These are phyloP conservation scores for Plasmodium vivax DNA, from an alignment of 169 alveolate genomes.

Conservation along the genomic window DNA sequence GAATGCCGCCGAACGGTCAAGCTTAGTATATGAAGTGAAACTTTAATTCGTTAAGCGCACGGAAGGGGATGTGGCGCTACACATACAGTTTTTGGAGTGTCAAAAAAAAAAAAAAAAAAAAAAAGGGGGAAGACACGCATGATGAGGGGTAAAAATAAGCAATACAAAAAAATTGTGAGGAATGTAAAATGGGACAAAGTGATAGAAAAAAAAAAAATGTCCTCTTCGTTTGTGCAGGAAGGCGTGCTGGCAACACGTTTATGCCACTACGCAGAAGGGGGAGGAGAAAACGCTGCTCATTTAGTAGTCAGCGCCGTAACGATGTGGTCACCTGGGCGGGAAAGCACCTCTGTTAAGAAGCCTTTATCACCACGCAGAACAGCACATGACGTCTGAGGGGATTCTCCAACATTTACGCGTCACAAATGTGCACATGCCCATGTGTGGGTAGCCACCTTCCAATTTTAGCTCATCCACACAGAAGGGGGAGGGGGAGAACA, in stretches of 20 bases:
- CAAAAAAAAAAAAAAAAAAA: background rate
- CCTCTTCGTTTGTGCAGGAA: background rate
- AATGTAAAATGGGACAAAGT: background rate
- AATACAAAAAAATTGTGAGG: background rate
- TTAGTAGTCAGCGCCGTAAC: background rate
- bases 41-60: background rate
- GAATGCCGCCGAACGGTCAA: background rate
- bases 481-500: background rate
- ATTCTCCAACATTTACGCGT: too few relatives aligned
- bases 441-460: background rate
- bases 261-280: background rate
- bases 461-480: background rate
- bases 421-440: too few relatives aligned
- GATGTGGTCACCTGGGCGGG: too few relatives aligned
- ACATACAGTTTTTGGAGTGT: background rate
- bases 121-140: background rate
- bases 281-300: background rate
- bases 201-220: background rate
- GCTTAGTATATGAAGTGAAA: background rate
- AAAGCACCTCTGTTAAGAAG: too few relatives aligned
- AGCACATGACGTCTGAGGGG: too few relatives aligned
- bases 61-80: background rate
- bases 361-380: too few relatives aligned
- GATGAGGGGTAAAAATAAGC: background rate
- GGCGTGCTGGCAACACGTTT: background rate